Evolutionary conservation across 139 green algal species (phyloP).

Genomic region (Pycnococcus provasolii): DNA sequence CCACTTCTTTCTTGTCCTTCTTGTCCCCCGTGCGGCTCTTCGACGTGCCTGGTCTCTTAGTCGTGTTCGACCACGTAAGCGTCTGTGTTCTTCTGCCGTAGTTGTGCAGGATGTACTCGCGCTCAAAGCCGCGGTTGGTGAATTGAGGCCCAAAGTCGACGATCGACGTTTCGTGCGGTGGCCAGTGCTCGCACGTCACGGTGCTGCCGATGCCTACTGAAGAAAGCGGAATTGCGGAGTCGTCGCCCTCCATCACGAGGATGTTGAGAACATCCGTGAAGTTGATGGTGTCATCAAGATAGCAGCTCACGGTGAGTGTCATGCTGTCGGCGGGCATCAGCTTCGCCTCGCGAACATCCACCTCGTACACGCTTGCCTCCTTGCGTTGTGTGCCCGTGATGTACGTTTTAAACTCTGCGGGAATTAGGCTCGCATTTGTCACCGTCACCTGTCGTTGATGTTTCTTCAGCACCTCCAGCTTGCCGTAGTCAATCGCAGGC

Average conservation of each 20-base stretch:
- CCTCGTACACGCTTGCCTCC: conserved; percentile 39
- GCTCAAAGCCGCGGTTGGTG: conserved; percentile 41
- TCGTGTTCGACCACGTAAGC: conserved; percentile 46
- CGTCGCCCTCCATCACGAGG: conserved; percentile 55
- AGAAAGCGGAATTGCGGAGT: conserved; percentile 46
- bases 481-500: conserved; percentile 43
- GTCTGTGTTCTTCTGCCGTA: conserved; percentile 38
- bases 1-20: conserved; percentile 8
- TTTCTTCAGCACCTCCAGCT: conserved; percentile 49
- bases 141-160: conserved; percentile 55
- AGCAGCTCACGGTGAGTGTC: conserved; percentile 33
- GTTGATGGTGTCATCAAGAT: conserved; percentile 40
- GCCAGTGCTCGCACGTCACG: conserved; percentile 41
- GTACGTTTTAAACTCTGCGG: conserved; percentile 49
- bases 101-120: conserved; percentile 49
- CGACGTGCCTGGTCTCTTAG: no score
- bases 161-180: conserved; percentile 1
- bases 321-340: conserved; percentile 37
- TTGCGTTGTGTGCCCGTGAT: not conserved
- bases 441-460: conserved; percentile 39
- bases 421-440: conserved; percentile 56
- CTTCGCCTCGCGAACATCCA: conserved; percentile 38
- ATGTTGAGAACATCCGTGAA: conserved; percentile 63
- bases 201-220: conserved; percentile 50
- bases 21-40: not conserved